Evolutionary conservation across 805 yeast genomes (phyloP).

Genomic region (Zygosaccharomyces pseudorouxii): DNA sequence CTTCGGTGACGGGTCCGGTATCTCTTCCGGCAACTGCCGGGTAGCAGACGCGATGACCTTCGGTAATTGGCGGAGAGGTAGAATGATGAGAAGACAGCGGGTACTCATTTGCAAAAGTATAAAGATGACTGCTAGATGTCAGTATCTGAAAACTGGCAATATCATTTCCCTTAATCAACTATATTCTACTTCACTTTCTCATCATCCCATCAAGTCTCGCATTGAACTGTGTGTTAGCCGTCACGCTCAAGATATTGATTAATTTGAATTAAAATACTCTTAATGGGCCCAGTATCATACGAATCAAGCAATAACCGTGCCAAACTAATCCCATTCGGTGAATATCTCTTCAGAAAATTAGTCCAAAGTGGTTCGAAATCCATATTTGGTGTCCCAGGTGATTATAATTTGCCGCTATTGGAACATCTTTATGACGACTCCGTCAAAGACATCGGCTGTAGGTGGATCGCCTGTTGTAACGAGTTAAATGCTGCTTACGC

Average conservation of each 20-base stretch:
- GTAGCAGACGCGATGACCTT: not conserved
- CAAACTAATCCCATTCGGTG: conserved; percentile 50
- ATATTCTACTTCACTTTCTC: not conserved
- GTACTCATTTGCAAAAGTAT: not conserved
- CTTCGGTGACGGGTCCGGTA: not conserved
- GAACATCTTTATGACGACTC: conserved; percentile 56
- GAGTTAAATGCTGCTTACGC: conserved; percentile 88
- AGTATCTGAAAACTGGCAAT: too few species aligned
- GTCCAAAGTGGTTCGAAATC: conserved; percentile 51
- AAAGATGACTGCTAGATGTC: not conserved
- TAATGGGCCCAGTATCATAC: conserved; percentile 12
- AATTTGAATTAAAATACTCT: not conserved
- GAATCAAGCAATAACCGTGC: conserved; percentile 2
- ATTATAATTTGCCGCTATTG: conserved; percentile 60
- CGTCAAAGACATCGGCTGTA: conserved; percentile 10
- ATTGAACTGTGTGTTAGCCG: not conserved
- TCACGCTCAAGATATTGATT: not conserved
- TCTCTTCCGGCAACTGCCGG: not conserved
- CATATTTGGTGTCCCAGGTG: conserved; percentile 77
- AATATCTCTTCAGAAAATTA: conserved; percentile 57
- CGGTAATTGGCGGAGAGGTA: not conserved
- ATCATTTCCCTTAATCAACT: not conserved
- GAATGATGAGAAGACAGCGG: not conserved
- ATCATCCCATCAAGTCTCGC: not conserved
- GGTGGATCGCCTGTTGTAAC: conserved; percentile 83